These are phyloP conservation scores for Colletotrichum theobromicola DNA, from an alignment of 2,329 filamentous ascomycete species.

Conservation along the genomic window DNA sequence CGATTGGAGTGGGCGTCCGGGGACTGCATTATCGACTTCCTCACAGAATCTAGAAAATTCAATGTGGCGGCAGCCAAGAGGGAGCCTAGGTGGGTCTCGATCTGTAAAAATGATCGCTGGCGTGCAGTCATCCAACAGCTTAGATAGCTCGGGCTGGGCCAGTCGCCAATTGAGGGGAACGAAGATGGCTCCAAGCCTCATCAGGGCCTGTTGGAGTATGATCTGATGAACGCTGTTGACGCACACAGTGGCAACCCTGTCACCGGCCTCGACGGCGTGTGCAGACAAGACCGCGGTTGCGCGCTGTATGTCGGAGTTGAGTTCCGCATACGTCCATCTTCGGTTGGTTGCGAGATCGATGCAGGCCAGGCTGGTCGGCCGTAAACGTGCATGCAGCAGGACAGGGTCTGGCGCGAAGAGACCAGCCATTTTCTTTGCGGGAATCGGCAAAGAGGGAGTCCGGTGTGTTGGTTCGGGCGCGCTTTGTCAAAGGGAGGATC, in stretches of 20 bases:
- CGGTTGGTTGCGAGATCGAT: slow-evolving; percentile 16
- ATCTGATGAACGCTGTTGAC: slow-evolving; percentile 17
- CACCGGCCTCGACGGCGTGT: not conserved
- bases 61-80: slow-evolving; percentile 2
- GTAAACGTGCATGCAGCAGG: slow-evolving; percentile 16
- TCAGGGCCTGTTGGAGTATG: slow-evolving; percentile 16
- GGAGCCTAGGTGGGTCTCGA: not conserved
- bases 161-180: slow-evolving; percentile 20
- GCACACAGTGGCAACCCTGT: slow-evolving; percentile 7
- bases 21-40: not conserved
- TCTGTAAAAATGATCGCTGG: slow-evolving; percentile 8
- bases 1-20: not conserved
- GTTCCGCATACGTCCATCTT: slow-evolving; percentile 18
- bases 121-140: not conserved
- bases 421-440: not conserved
- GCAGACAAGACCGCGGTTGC: not conserved
- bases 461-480: not conserved
- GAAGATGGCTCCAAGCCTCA: slow-evolving; percentile 5
- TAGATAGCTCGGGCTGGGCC: slow-evolving; percentile 13
- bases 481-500: not conserved
- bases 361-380: slow-evolving; percentile 16
- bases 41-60: not conserved
- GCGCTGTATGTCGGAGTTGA: slow-evolving; percentile 15
- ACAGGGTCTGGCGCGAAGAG: slow-evolving; percentile 6
- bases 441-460: not conserved